A percentile compares a stretch with the other conserved stretches of the same genome.
These are phyloP conservation scores for Strobilomyces echinocephalus DNA, from an alignment of 768 basidiomycete genomes.

Conservation along the genomic window DNA sequence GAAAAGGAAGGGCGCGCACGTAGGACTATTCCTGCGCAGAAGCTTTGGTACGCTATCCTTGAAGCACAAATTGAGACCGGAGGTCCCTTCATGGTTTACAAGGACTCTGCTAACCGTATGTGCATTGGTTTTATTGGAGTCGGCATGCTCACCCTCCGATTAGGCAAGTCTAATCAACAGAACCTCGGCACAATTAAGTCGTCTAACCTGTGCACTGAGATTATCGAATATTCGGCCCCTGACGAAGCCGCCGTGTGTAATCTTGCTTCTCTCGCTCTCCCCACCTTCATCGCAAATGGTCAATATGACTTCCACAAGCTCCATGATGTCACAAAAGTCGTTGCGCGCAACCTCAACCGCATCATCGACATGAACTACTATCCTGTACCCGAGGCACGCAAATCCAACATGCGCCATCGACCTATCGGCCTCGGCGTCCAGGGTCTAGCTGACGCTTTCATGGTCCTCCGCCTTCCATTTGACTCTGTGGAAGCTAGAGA, in stretches of 20 bases:
- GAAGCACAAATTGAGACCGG: conserved; percentile 99
- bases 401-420: conserved; percentile 94
- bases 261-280: conserved; percentile 92
- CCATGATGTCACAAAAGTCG: conserved; percentile 90
- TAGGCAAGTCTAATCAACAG: conserved; percentile 96
- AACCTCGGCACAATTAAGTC: conserved; percentile 99
- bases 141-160: not conserved
- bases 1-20: conserved; percentile 86
- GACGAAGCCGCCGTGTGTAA: conserved; percentile 99
- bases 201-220: conserved; percentile 98
- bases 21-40: conserved; percentile 87
- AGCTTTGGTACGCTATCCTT: conserved; percentile 96
- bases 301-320: conserved; percentile 92
- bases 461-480: conserved; percentile 94
- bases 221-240: conserved; percentile 95
- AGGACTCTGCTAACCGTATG: conserved; percentile 90
- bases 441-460: conserved; percentile 96
- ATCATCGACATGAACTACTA: conserved; percentile 97
- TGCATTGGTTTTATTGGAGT: conserved; percentile 3
- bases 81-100: conserved; percentile 99
- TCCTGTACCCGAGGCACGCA: conserved; percentile 85
- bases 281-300: conserved; percentile 79
- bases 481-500: conserved; percentile 82
- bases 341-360: conserved; percentile 87
- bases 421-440: conserved; percentile 98